Evolutionary conservation across 176 grass and related monocot genomes (phyloP).

Genomic region (Cymbopogon citratus): DNA sequence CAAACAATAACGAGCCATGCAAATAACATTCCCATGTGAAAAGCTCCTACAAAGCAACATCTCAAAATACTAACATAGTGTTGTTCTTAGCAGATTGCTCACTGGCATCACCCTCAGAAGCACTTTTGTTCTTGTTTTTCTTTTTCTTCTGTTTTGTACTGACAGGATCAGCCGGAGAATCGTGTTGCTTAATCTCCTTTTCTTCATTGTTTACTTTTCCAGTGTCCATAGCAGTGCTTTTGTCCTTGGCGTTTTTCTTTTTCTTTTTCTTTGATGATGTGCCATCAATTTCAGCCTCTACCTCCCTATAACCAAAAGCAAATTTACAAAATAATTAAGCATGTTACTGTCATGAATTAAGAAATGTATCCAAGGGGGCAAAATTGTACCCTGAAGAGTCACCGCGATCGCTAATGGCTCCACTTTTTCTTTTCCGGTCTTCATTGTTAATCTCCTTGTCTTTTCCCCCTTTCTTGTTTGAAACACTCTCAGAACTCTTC

Average conservation of each 20-base stretch:
- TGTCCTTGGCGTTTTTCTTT: conserved; percentile 60
- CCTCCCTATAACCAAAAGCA: conserved; percentile 1
- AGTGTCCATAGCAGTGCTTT: conserved; percentile 21
- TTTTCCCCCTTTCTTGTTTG: background rate
- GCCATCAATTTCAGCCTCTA: conserved; percentile 30
- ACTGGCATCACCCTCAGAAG: conserved; percentile 26
- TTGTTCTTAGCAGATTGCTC: conserved; percentile 30
- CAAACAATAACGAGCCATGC: background rate
- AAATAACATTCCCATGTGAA: background rate
- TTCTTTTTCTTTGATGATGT: conserved; percentile 46
- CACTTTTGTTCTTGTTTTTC: conserved; percentile 41
- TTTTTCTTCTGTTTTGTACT: conserved; percentile 48
- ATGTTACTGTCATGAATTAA: background rate
- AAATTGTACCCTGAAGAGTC: conserved; percentile 43
- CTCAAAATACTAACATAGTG: conserved; percentile 26
- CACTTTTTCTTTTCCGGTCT: conserved; percentile 71
- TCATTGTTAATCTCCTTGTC: conserved; percentile 27
- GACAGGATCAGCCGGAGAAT: conserved; percentile 3
- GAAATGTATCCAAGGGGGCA: background rate
- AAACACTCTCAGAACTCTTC: conserved; percentile 30
- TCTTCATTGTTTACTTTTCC: background rate
- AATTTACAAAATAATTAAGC: background rate
- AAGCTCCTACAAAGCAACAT: background rate
- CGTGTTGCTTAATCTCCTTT: conserved; percentile 24
- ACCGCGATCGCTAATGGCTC: conserved; percentile 14